These are phyloP conservation scores for Sclerotinia sclerotiorum DNA, from an alignment of 2,329 filamentous ascomycete genomes.

Conservation along the genomic window DNA sequence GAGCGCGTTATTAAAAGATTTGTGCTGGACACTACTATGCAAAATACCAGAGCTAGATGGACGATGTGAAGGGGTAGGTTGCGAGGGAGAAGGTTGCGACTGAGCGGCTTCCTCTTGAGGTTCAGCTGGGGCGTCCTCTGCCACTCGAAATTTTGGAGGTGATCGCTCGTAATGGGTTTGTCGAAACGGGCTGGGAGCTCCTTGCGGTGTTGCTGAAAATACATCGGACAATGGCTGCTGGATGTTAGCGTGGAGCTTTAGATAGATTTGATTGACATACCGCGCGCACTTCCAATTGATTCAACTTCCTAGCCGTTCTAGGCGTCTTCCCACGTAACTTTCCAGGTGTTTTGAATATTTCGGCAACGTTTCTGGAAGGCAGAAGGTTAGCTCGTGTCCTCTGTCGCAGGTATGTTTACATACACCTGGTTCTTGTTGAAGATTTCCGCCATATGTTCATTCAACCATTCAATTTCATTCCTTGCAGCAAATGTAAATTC, in stretches of 20 bases:
- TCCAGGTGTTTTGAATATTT: conserved; percentile 93
- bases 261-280: conserved; percentile 49
- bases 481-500: conserved; percentile 90
- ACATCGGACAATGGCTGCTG: conserved; percentile 59
- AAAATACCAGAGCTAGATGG: conserved; percentile 15
- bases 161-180: conserved; percentile 40
- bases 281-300: conserved; percentile 58
- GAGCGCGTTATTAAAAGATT: conserved; percentile 42
- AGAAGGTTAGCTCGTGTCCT: conserved; percentile 26
- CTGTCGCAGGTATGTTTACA: conserved; percentile 44
- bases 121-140: conserved; percentile 49
- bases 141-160: conserved; percentile 56
- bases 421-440: conserved; percentile 87
- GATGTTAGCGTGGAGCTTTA: conserved; percentile 30
- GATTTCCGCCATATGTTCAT: conserved; percentile 96
- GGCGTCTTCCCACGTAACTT: conserved; percentile 82
- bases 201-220: conserved; percentile 56
- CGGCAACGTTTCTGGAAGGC: conserved; percentile 72
- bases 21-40: conserved; percentile 29
- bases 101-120: conserved; percentile 16
- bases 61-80: conserved; percentile 1
- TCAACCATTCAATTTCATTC: conserved; percentile 96
- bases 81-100: conserved; percentile 1
- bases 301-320: conserved; percentile 64
- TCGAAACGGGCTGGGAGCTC: conserved; percentile 45